Evolutionary conservation across 2,329 filamentous ascomycete species (phyloP), one percentile per base, ranked within the genome.

Genomic region (Helicocarpus griseus): DNA sequence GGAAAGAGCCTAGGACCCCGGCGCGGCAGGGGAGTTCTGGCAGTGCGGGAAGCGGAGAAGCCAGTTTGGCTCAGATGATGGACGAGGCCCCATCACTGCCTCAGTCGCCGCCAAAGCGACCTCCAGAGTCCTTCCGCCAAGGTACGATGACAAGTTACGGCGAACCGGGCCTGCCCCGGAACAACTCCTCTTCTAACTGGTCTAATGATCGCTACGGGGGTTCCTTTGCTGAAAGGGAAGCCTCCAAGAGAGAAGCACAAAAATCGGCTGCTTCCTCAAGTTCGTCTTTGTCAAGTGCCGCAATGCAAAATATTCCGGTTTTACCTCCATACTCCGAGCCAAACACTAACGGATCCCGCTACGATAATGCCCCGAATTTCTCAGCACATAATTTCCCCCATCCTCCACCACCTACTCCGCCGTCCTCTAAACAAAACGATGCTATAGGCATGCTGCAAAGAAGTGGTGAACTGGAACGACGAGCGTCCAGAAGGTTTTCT

Each of bases 401-500:
- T 44, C 87, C 86, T 54, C 85, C 85, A 3, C 85, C 83, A 1
- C 86, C 86, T 1, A 87, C 88, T 2, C 86, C 86, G n/a, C 86
- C 88, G 2, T 83, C 85, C 24, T 86, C 89, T 49, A 87, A 87
- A 61, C 83, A 89, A 60, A 87, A 93, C 61, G 94, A 95, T 73
- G 93, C 93, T 4, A 74, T 98, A 49, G 89, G 89, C 46, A 89
- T 90, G 48, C 70, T 98, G 58, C 93, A 97, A 69, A 82, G 89
- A 68, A 90, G 90, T 31, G 91, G 91, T 19, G 90, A 96, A 58
- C 73, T 98, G 47, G 93, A 98, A 70, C 81, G 93, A 64, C 80
- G 93, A 65, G 93, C 93, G 0, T 98, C 93, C 13, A 80, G 91
- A 59, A 79, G 93, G 62, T 98, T 97, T 65, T 97, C 93, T 1